Percentiles rank a stretch among this genome's conserved stretches.
Evolutionary conservation across 2,329 filamentous ascomycete species (phyloP).

Genomic region (Sclerotinia nivalis): DNA sequence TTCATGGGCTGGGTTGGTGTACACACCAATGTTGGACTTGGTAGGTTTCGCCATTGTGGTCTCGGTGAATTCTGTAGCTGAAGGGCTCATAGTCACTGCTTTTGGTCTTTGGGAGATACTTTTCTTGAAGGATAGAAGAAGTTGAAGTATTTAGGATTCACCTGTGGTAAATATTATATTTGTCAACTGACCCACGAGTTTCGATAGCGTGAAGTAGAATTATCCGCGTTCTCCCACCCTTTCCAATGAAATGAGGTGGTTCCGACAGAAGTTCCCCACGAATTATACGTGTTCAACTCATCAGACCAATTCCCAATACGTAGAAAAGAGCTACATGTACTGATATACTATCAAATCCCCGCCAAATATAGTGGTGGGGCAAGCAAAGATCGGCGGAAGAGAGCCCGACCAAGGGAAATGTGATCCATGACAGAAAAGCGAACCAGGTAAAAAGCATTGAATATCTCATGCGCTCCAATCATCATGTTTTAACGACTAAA

Average conservation of each 20-base stretch:
- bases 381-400: constrained; percentile 23
- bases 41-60: constrained; percentile 41
- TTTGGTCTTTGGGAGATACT: neutral
- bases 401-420: constrained; percentile 20
- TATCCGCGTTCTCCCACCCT: constrained; percentile 18
- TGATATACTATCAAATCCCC: constrained; percentile 8
- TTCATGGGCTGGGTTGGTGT: constrained; percentile 89
- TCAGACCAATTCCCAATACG: neutral
- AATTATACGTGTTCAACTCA: constrained; percentile 21
- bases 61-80: constrained; percentile 33
- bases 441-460: constrained; percentile 5
- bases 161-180: constrained; percentile 8
- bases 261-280: constrained; percentile 15
- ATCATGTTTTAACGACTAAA: constrained; percentile 12
- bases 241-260: constrained; percentile 12
- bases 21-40: constrained; percentile 93
- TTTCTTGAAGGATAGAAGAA: neutral
- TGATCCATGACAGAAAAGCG: neutral
- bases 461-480: constrained; percentile 26
- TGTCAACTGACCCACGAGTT: constrained; percentile 21
- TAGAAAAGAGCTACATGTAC: constrained; percentile 1
- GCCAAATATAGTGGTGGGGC: constrained; percentile 21
- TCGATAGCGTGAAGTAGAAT: constrained; percentile 13
- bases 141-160: constrained; percentile 10
- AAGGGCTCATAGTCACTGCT: constrained; percentile 33